Base-by-base conservation (phyloP, 2,329 filamentous ascomycete genomes). In the Bipolaris cookei region DNA sequence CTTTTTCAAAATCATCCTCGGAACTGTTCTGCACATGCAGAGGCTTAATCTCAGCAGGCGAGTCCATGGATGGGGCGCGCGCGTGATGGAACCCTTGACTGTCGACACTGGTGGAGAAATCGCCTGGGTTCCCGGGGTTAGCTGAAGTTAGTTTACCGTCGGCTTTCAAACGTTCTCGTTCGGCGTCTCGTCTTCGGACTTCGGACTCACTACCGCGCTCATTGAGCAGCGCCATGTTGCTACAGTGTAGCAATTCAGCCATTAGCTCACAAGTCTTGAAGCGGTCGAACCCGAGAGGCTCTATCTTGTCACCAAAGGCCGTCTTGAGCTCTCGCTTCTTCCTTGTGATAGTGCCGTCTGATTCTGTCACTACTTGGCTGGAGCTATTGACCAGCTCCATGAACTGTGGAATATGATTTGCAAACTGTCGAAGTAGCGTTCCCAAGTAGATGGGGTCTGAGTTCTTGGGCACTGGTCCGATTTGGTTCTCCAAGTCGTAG, bases 251-350 rank as follows among this genome's bases (percentile, higher is more conserved):
- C 42, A 99, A 82, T 77, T 99, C 95, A 1, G 95, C 95, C 95
- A 99, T 98, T 58, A 99, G 83, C 78, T 99, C 95, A 76, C 95
- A 99, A 0, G 95, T 98, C 82, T 99, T 99, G 82, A 99, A 99
- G 18, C 95, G 86, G 77, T 99, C 95, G 72, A 99, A 99, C 2
- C 95, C 95, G 8, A 99, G 84, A 3, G 95, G 94, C 76, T 98
- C 92, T 50, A 99, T 93, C 75, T 90, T 91, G 43, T 88, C 86
- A 50, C 93, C 93, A 81, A 96, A 99, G 0, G 95, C 95, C 2
- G 92, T 94, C 67, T 88, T 89, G 35, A 97, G 81, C 56, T 89
- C 87, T 43, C 89, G 86, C 72, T 90, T 89, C 68, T 89, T 88
- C 3, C 89, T 86, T 1, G 88, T 88, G 47, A 79, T 80, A 42